Conservation (phyloP, 2,329 filamentous ascomycete genomes). For the Trichoderma endophyticum region DNA sequence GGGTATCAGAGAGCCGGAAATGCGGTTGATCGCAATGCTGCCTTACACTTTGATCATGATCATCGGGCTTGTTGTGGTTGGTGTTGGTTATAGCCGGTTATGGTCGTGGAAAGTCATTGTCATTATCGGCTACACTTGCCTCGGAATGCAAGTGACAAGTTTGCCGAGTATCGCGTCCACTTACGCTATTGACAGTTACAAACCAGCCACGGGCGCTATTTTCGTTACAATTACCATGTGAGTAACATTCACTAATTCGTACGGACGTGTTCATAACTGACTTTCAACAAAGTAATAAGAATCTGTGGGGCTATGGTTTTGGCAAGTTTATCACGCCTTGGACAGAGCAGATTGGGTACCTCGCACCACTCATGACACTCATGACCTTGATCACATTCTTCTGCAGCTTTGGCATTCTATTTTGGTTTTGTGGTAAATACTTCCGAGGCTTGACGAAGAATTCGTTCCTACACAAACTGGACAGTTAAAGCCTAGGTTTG, state of each 20-base stretch:
- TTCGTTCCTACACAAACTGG: background rate
- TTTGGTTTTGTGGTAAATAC: slow-evolving; percentile 6
- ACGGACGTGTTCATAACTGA: background rate
- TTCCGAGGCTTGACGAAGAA: background rate
- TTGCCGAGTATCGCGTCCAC: slow-evolving; percentile 7
- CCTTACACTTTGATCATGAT: slow-evolving; percentile 13
- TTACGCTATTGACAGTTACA: slow-evolving; percentile 12
- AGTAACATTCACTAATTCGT: background rate
- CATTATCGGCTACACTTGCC: slow-evolving; percentile 1
- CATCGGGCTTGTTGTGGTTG: background rate
- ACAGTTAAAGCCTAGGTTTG: background rate
- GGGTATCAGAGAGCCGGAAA: slow-evolving; percentile 7
- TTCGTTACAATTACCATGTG: slow-evolving; percentile 13
- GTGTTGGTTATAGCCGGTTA: background rate
- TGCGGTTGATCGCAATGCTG: slow-evolving; percentile 2
- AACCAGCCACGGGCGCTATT: slow-evolving; percentile 1
- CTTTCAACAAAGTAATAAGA: background rate
- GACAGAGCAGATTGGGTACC: background rate
- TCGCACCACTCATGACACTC: background rate
- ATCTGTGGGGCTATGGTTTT: slow-evolving; percentile 6
- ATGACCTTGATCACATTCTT: slow-evolving; percentile 13
- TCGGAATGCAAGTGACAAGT: slow-evolving; percentile 15
- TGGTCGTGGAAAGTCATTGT: slow-evolving; percentile 12
- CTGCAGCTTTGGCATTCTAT: background rate
- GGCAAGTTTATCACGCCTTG: slow-evolving; percentile 12